Evolutionary conservation across 1,284 basidiomycete genomes (phyloP), one percentile per base, ranked within the genome.

Genomic region (Hymenochaete sp.): DNA sequence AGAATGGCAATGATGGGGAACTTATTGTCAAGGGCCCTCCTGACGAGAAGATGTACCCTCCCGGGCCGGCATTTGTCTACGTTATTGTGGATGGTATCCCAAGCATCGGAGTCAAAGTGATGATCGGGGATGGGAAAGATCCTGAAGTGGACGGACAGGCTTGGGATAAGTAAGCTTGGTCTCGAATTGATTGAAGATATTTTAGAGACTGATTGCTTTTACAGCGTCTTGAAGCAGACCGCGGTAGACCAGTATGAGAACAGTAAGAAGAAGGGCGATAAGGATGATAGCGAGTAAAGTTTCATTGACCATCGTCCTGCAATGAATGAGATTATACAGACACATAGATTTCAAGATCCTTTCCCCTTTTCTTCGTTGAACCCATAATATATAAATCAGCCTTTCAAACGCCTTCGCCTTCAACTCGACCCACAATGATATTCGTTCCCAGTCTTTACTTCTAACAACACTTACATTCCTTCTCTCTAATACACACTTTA

Each of bases 11-110:
- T 11, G 55, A 58, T 11, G 63, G 69, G 27, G 53, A 56, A 35
- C 57, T 84, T 28, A 66, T 58, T 5, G 56, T 82, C 13, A 67
- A 59, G 0, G 79, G 73, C 1, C 87, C 86, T 2, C 79, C 81
- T 1, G 67, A 74, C 52, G 70, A 67, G 4, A 67, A 67, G 37
- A 61, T 89, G 11, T 87, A 90, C 53, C 84, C 85, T 4, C 84
- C 87, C 44, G 89, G 90, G 4, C 87, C 87, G 2, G 89, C 76
- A 6, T 88, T 79, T 72, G 56, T 93, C 28, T 86, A 77, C 55
- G 59, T 90, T 22, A 67, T 91, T 18, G 72, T 75, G 1, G 70
- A 81, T 51, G 84, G 72, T 13, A 65, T 89, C 5, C 83, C 88
- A 0, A 86, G 82, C 54, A 57, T 64, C 18, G 85, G 79, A 2